Base-by-base conservation (phyloP, 2,329 filamentous ascomycete genomes). In the Aspergillus aculeatinus region DNA sequence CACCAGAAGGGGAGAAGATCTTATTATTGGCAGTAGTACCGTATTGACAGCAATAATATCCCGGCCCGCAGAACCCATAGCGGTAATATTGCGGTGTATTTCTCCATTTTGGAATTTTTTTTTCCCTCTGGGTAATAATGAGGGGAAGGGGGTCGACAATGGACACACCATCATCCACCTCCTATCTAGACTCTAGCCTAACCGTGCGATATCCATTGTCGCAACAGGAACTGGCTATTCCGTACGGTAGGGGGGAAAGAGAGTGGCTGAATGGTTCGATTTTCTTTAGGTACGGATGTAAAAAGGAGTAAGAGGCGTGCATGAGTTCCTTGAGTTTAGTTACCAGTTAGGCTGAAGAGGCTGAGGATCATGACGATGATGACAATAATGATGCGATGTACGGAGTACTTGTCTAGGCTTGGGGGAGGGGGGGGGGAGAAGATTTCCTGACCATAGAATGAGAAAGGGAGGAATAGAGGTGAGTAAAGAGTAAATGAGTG, bases 401-500 rank as follows among this genome's bases (percentile, higher is more conserved):
- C 7, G 27, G 27, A 29, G 9, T 29, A 10, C 31, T 29, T 39
- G 31, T 25, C n/a, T 21, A 27, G 14, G 14, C 51, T 47, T 50
- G 25, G 7, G 25, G 48, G 4, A n/a, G 42, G 48, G 52, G 19
- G 48, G 6, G 25, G 48, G 25, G 48, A 2, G 27, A 33, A 55
- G 52, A 31, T 48, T 55, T 55, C 52, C 52, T 55, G 52, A 27
- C 52, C 52, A 55, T 14, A 44, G n/a, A 19, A 19, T 44, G 16
- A 44, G 16, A 44, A 44, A 19, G 16, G 39, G 16, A 44, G 16
- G 39, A 3, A 44, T 16, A 19, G 16, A 9, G 39, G 7, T 7
- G n/a, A 44, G 39, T n/a, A 19, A 44, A 19, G n/a, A 44, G 33
- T 35, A 16, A 12, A 35, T 12, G 33, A 29, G 27, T 29, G 27